Evolutionary conservation across 1,284 basidiomycete species (phyloP), one percentile per base, ranked within the genome.

Genomic region (Naganishia sp.): DNA sequence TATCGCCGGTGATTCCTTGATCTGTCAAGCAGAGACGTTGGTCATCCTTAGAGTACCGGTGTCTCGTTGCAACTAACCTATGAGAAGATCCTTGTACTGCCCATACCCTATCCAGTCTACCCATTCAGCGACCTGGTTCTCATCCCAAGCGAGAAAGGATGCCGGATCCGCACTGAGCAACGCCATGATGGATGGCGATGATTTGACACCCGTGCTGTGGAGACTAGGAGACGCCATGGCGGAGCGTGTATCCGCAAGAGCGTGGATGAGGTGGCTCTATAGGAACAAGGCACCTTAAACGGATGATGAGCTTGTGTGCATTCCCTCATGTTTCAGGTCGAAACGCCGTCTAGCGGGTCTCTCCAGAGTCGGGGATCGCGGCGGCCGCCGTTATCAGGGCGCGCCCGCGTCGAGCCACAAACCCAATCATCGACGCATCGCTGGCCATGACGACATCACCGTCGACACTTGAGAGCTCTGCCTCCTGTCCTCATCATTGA

Each of bases 1-100:
- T 87, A 71, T 95, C 92, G 63, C 94, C 94, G 6, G 89, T 88
- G 71, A 97, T 90, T 69, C 87, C 88, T 78, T 97, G 90, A 77
- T 94, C 94, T 94, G 39, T 43, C 55, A 65, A 28, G 47, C 21
- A n/a, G 64, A 31, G 35, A 21, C 18, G 60, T 57, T 28, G 65
- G 57, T 39, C 7, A 39, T 10, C n/a, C n/a, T n/a, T n/a, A n/a
- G n/a, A n/a, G n/a, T n/a, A n/a, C n/a, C n/a, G n/a, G n/a, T n/a
- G n/a, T n/a, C 46, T n/a, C 23, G 10, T 23, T 42, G 42, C 15
- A 58, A 70, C 81, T 56, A 54, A 82, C 82, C 81, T 54, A 77
- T 72, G 41, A 83, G 77, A 52, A 76, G 74, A 15, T 81, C 79
- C 76, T 91, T 88, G 75, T 94, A 94, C 73, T 91, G 89, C 1